Percentiles rank a stretch among this genome's conserved stretches.
Evolutionary conservation across 2,329 filamentous ascomycete genomes (phyloP).

Genomic region (Neonectria punicea): DNA sequence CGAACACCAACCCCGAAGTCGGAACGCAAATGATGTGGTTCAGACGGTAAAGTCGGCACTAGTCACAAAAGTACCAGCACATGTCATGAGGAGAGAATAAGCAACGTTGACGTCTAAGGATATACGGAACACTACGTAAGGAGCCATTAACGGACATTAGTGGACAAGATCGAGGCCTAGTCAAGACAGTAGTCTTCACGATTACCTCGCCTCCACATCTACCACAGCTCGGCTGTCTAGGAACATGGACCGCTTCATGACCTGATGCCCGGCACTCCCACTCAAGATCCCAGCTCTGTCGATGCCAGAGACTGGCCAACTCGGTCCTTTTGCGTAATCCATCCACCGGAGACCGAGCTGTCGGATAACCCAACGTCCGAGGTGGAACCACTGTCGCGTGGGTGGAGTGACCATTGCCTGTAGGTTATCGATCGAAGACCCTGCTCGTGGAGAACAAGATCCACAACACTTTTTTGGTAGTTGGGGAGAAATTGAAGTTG

Average conservation of each 20-base stretch:
- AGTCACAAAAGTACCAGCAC: background rate
- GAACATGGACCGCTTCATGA: slow-evolving; percentile 9
- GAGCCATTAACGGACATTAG: background rate
- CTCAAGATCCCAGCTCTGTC: background rate
- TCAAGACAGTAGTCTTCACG: background rate
- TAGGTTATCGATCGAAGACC: slow-evolving; percentile 16
- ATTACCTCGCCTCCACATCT: slow-evolving; percentile 4
- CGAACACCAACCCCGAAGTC: background rate
- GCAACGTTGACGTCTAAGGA: background rate
- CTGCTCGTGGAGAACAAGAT: background rate
- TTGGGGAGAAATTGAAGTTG: background rate
- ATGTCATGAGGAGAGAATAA: background rate
- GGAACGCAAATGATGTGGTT: background rate
- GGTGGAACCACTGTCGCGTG: slow-evolving; percentile 19
- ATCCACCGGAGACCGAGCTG: slow-evolving; percentile 18
- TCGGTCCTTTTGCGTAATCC: slow-evolving; percentile 21
- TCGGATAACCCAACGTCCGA: slow-evolving; percentile 7
- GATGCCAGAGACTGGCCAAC: background rate
- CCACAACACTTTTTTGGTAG: background rate
- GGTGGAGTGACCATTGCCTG: slow-evolving; percentile 10
- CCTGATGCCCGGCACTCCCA: slow-evolving; percentile 14
- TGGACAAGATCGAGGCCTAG: background rate
- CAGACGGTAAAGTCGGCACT: background rate
- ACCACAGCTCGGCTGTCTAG: background rate
- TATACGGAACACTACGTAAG: background rate